Conservation (phyloP, 345 rosid genomes). For the Brassica napus region DNA sequence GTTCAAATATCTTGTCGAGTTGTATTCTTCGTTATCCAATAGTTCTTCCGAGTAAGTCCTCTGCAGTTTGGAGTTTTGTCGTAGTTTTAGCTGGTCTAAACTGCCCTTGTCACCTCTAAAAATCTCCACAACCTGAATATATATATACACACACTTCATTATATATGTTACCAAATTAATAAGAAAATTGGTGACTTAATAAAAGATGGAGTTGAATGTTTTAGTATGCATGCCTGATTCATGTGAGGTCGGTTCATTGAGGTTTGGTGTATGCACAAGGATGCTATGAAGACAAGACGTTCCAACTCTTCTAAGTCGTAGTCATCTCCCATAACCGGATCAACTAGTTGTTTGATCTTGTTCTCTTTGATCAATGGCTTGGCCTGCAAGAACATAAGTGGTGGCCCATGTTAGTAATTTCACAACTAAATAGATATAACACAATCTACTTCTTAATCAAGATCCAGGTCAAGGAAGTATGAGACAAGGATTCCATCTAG, state of each 20-base stretch:
- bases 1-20: slow-evolving; percentile 56
- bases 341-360: slow-evolving; percentile 56
- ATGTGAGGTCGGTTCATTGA: slow-evolving; percentile 68
- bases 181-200: not conserved
- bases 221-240: slow-evolving; percentile 60
- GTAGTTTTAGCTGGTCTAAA: slow-evolving; percentile 41
- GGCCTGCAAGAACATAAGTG: slow-evolving; percentile 47
- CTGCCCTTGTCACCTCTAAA: slow-evolving; percentile 55
- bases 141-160: not conserved
- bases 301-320: slow-evolving; percentile 57
- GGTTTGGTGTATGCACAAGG: slow-evolving; percentile 61
- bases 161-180: not conserved
- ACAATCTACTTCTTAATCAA: not conserved
- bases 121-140: slow-evolving; percentile 56
- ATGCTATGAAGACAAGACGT: slow-evolving; percentile 51
- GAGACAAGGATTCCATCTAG: slow-evolving; percentile 4
- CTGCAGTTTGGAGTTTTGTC: slow-evolving; percentile 38
- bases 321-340: slow-evolving; percentile 57
- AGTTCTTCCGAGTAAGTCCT: slow-evolving; percentile 78
- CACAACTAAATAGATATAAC: not conserved
- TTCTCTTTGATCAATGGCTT: slow-evolving; percentile 64
- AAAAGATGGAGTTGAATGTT: not conserved
- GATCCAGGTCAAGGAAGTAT: slow-evolving; percentile 4
- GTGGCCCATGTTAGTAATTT: not conserved
- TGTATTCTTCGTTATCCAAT: slow-evolving; percentile 67